Conservation (phyloP, 2,329 filamentous ascomycete genomes). For the Fusarium liriodendri region DNA sequence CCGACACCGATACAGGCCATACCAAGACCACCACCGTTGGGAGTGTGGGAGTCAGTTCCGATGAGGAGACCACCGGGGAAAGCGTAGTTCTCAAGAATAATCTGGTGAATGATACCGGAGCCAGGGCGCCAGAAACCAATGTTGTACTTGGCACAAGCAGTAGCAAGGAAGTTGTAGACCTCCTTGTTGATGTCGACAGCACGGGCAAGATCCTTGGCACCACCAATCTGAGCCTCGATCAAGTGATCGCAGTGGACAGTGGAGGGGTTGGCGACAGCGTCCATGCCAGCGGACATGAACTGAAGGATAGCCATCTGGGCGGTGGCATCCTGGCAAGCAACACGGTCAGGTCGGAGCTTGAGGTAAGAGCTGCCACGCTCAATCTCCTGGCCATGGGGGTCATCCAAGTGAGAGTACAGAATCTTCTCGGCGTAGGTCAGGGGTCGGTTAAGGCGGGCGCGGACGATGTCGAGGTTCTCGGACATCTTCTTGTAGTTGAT, state of each 20-base stretch:
- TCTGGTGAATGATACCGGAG: slow-evolving; percentile 99
- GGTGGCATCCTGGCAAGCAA: slow-evolving; percentile 99
- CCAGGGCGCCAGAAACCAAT: slow-evolving; percentile 99
- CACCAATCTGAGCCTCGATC: slow-evolving; percentile 96
- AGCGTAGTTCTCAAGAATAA: slow-evolving; percentile 97
- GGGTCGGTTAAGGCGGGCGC: slow-evolving; percentile 88
- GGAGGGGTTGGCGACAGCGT: slow-evolving; percentile 90
- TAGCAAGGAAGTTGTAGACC: slow-evolving; percentile 96
- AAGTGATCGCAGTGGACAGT: slow-evolving; percentile 99
- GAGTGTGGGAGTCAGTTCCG: slow-evolving; percentile 97
- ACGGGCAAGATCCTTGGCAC: slow-evolving; percentile 90
- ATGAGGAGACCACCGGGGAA: slow-evolving; percentile 99
- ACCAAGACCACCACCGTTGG: slow-evolving; percentile 95
- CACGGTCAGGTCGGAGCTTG: slow-evolving; percentile 95
- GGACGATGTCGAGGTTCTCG: slow-evolving; percentile 94
- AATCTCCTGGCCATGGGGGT: slow-evolving; percentile 95
- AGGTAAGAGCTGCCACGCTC: slow-evolving; percentile 96
- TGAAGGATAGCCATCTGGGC: slow-evolving; percentile 99
- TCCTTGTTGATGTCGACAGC: slow-evolving; percentile 97
- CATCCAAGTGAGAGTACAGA: slow-evolving; percentile 97
- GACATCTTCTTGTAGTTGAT: slow-evolving; percentile 99
- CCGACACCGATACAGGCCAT: slow-evolving; percentile 96
- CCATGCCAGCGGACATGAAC: slow-evolving; percentile 99
- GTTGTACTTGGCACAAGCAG: slow-evolving; percentile 98
- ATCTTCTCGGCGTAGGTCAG: slow-evolving; percentile 98